Evolutionary conservation across 306 rosid species (phyloP).

Genomic region (Cucurbita maxima): DNA sequence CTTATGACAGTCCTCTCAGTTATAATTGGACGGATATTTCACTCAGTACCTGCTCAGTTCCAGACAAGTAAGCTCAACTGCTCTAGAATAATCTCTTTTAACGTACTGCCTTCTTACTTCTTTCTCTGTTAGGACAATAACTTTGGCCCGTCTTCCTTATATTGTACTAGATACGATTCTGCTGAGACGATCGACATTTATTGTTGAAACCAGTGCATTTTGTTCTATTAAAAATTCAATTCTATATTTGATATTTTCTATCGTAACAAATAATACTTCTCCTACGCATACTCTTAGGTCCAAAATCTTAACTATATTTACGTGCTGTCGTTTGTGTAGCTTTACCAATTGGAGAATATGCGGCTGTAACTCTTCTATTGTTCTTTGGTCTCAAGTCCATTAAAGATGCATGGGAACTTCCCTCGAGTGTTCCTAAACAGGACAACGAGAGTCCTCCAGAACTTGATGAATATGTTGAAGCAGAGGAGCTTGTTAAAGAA

Average conservation of each 20-base stretch:
- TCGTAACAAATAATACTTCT: neutral
- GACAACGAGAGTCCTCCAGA: constrained; percentile 46
- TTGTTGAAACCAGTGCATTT: neutral
- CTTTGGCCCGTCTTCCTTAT: neutral
- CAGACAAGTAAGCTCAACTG: constrained; percentile 72
- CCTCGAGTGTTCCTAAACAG: constrained; percentile 33
- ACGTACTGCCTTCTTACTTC: neutral
- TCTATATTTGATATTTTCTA: neutral
- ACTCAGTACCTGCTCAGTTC: constrained; percentile 92
- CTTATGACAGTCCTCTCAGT: constrained; percentile 84
- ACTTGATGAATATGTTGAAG: constrained; percentile 74
- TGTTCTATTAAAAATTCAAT: neutral
- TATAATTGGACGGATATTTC: constrained; percentile 72
- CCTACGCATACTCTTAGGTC: constrained; percentile 1
- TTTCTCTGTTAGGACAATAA: neutral
- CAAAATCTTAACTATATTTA: constrained; percentile 8
- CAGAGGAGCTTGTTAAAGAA: constrained; percentile 89
- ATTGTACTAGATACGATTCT: neutral
- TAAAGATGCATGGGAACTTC: constrained; percentile 95
- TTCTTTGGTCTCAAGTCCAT: constrained; percentile 85
- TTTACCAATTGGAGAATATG: constrained; percentile 93
- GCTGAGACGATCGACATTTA: neutral
- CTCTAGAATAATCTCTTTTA: neutral
- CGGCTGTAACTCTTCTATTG: constrained; percentile 84
- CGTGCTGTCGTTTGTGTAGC: constrained; percentile 39